Conservation (phyloP, 148 eudicot genomes). For the Rhododendron ovatum region DNA sequence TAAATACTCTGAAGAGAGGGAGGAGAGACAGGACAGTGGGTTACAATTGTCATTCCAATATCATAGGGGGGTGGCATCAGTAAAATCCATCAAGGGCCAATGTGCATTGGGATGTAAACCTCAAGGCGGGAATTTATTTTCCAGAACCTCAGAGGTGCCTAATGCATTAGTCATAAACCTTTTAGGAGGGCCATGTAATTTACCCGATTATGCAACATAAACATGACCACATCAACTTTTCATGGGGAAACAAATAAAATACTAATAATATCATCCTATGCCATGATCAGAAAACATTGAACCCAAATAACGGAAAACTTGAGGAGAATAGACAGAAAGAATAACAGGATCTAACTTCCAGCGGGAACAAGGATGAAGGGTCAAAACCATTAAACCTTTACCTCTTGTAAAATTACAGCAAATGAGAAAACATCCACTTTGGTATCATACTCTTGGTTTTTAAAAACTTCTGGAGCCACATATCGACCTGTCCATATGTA, state of each 20-base stretch:
- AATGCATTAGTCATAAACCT: not conserved
- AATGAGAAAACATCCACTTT: slow-evolving; percentile 99
- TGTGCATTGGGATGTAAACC: not conserved
- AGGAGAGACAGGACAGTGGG: not conserved
- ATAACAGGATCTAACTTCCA: not conserved
- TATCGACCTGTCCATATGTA: slow-evolving; percentile 59
- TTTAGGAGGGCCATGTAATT: not conserved
- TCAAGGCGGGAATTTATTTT: not conserved
- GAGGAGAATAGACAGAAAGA: not conserved
- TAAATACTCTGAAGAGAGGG: not conserved
- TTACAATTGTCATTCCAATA: not conserved
- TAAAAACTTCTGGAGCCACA: slow-evolving; percentile 92
- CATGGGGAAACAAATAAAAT: not conserved
- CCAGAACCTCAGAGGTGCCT: not conserved
- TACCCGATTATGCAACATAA: not conserved
- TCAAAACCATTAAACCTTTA: slow-evolving; percentile 32
- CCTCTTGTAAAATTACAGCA: slow-evolving; percentile 94
- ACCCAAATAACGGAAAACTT: not conserved
- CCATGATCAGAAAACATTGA: not conserved
- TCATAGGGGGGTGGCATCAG: not conserved
- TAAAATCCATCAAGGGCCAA: not conserved
- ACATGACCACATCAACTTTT: not conserved
- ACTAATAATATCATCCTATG: not conserved
- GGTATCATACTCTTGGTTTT: slow-evolving; percentile 83
- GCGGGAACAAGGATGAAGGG: not conserved